Conservation (phyloP, 495 filamentous ascomycete genomes). For the Cercophora scortea region DNA sequence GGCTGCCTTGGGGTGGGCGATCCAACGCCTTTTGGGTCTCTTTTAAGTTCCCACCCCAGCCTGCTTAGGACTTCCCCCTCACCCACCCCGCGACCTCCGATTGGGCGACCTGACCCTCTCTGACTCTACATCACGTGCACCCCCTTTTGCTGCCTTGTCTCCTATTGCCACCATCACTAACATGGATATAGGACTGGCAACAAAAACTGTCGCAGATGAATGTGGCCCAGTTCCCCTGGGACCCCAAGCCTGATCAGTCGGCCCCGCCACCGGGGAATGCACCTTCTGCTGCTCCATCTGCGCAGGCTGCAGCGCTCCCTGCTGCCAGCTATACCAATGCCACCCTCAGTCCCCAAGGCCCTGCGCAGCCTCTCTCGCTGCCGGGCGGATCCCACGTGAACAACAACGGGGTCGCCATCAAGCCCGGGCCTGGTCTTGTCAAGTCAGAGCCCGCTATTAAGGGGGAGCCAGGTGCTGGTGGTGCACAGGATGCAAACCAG, state of each 20-base stretch:
- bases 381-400: conserved; percentile 22
- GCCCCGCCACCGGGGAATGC: conserved; percentile 12
- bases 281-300: conserved; percentile 30
- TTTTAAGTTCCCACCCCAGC: conserved; percentile 32
- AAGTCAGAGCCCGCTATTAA: conserved; percentile 32
- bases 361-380: conserved; percentile 33
- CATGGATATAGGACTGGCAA: conserved; percentile 72
- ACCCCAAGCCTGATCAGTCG: conserved; percentile 57
- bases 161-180: too few relatives aligned
- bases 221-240: conserved; percentile 91
- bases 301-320: conserved; percentile 17
- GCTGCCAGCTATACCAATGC: conserved; percentile 26
- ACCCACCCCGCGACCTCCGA: conserved; percentile 15
- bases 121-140: conserved; percentile 19
- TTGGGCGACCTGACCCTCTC: conserved; percentile 7
- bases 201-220: conserved; percentile 72
- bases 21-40: conserved; percentile 47
- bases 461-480: conserved; percentile 25
- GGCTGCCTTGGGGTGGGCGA: conserved; percentile 39
- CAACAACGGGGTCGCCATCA: conserved; percentile 51
- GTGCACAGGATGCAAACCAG: neutral
- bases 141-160: neutral
- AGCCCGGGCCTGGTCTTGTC: conserved; percentile 62
- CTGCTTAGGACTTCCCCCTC: conserved; percentile 10
- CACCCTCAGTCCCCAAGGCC: conserved; percentile 26